Conservation (phyloP, 192 early-diverging fungal genomes). For the Spizellomyces sp. region DNA sequence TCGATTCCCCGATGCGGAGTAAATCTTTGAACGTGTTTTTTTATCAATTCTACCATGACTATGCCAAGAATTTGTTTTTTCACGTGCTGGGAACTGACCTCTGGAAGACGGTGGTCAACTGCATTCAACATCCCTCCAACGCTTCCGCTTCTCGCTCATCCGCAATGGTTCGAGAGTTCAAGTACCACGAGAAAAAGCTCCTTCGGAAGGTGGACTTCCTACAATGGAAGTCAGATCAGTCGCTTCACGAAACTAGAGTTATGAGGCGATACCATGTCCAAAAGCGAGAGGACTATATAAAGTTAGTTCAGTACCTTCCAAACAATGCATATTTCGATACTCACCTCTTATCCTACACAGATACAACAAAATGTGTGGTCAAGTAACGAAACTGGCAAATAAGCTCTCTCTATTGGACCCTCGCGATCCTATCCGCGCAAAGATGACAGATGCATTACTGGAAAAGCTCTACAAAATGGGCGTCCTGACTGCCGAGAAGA, state of each 20-base stretch:
- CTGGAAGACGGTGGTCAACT: too few species aligned
- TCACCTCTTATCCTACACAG: constrained; percentile 21
- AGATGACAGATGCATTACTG: constrained; percentile 76
- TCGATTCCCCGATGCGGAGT: too few species aligned
- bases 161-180: constrained; percentile 54
- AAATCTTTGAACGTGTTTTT: too few species aligned
- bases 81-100: too few species aligned
- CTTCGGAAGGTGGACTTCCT: constrained; percentile 95
- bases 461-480: constrained; percentile 89
- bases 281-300: constrained; percentile 86
- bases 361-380: constrained; percentile 82
- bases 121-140: too few species aligned
- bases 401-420: constrained; percentile 82
- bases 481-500: constrained; percentile 73
- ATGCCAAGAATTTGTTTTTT: too few species aligned
- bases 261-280: constrained; percentile 88
- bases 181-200: constrained; percentile 94
- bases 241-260: constrained; percentile 80
- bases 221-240: constrained; percentile 87
- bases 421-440: constrained; percentile 74
- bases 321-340: neutral
- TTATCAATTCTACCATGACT: too few species aligned
- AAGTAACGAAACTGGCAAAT: constrained; percentile 81
- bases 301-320: constrained; percentile 45
- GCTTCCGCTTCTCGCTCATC: too few species aligned